A percentile compares a stretch with the other conserved stretches of the same genome.
phyloP scores from a whole-genome alignment of 257 asterid genomes.

The Gardenia jasminoides region DNA sequence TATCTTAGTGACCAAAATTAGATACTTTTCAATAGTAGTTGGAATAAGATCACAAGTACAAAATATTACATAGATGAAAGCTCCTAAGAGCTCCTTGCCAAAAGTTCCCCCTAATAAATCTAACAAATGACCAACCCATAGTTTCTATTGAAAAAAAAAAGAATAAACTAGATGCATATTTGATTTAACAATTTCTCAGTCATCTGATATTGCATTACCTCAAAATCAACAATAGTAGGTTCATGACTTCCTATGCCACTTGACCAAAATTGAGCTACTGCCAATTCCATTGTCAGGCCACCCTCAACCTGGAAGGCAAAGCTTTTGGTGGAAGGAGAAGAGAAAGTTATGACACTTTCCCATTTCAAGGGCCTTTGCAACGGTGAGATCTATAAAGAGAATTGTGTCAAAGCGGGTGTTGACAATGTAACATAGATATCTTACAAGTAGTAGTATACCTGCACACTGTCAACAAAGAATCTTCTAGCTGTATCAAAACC shows the following conservation, averaged over 20 bases:
- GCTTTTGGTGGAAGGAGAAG: conserved; percentile 93
- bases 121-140: not conserved
- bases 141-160: not conserved
- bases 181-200: not conserved
- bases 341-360: conserved; percentile 77
- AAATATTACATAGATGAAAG: too few relatives aligned
- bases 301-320: conserved; percentile 83
- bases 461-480: conserved; percentile 81
- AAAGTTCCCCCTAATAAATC: too few relatives aligned
- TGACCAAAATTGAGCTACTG: conserved; percentile 96
- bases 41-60: not conserved
- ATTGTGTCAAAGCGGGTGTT: conserved; percentile 29
- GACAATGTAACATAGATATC: conserved; percentile 12
- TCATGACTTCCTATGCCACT: conserved; percentile 92
- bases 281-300: conserved; percentile 88
- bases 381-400: conserved; percentile 67
- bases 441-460: conserved; percentile 45
- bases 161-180: not conserved
- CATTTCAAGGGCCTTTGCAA: conserved; percentile 88
- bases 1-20: not conserved
- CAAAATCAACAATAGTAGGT: conserved; percentile 68
- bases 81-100: too few relatives aligned
- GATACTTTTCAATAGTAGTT: not conserved
- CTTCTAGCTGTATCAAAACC: conserved; percentile 86
- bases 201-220: conserved; percentile 46